These are phyloP conservation scores for Fusarium vanettenii DNA, from an alignment of 2,329 filamentous ascomycete genomes.

Conservation along the genomic window DNA sequence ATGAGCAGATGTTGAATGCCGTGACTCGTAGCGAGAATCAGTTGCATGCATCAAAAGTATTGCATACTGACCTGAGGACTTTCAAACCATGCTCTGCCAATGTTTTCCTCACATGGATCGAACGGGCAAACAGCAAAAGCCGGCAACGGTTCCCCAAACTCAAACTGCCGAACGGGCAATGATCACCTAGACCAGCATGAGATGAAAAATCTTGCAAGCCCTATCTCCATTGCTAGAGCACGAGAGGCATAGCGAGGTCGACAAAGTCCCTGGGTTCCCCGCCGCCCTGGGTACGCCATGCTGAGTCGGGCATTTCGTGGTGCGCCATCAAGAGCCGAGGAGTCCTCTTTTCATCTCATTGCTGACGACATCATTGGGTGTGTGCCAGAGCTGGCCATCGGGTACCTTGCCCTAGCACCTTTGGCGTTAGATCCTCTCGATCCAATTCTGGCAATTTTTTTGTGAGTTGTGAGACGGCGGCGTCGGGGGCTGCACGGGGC, in stretches of 20 bases:
- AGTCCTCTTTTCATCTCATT: conserved; percentile 31
- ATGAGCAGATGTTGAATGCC: background rate
- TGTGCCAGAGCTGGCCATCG: conserved; percentile 4
- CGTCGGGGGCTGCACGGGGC: conserved; percentile 1
- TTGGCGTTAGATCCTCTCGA: conserved; percentile 27
- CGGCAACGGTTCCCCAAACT: conserved; percentile 31
- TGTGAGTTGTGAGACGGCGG: conserved; percentile 26
- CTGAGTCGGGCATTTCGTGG: background rate
- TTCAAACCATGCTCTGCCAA: background rate
- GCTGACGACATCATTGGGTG: conserved; percentile 17
- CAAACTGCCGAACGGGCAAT: conserved; percentile 25
- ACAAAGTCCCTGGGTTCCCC: conserved; percentile 32
- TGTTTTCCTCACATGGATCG: background rate
- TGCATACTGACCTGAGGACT: background rate
- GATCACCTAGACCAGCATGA: conserved; percentile 8
- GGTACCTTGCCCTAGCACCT: conserved; percentile 39
- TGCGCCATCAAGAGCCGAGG: conserved; percentile 7
- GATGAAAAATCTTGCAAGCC: conserved; percentile 22
- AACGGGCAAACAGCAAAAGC: conserved; percentile 2
- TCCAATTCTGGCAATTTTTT: conserved; percentile 24
- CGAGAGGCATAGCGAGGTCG: conserved; percentile 21
- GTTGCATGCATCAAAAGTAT: background rate
- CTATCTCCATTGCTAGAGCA: conserved; percentile 25
- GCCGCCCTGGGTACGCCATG: conserved; percentile 16
- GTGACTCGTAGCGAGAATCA: background rate